Conservation (phyloP, 768 basidiomycete species). For the Solioccasus polychromus region DNA sequence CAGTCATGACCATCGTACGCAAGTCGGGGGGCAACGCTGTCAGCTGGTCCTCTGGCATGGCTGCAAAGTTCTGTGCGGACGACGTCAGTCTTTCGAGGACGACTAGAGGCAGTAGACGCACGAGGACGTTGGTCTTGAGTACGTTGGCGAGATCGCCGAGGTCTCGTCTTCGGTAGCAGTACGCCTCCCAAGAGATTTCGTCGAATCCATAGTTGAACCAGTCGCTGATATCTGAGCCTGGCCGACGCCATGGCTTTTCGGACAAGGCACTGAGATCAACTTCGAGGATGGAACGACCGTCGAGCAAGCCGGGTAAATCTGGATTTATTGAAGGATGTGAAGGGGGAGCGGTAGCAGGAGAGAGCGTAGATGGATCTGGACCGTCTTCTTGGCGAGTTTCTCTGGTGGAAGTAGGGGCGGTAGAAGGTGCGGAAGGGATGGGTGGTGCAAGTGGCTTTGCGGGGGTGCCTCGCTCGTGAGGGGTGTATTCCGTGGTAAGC, state of each 20-base stretch:
- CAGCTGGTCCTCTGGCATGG: slow-evolving; percentile 80
- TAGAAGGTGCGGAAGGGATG: slow-evolving; percentile 18
- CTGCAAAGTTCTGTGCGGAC: slow-evolving; percentile 65
- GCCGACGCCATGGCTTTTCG: slow-evolving; percentile 88
- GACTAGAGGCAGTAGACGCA: slow-evolving; percentile 37
- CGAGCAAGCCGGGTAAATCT: slow-evolving; percentile 57
- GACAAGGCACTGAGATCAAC: slow-evolving; percentile 71
- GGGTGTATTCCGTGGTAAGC: slow-evolving; percentile 81
- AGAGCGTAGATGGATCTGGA: slow-evolving; percentile 62
- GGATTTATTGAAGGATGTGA: slow-evolving; percentile 81
- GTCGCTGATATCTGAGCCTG: slow-evolving; percentile 91
- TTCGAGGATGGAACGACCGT: slow-evolving; percentile 81
- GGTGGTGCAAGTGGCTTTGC: slow-evolving; percentile 26
- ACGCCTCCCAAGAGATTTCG: slow-evolving; percentile 93
- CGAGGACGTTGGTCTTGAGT: slow-evolving; percentile 80
- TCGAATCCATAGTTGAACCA: slow-evolving; percentile 99
- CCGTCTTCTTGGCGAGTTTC: slow-evolving; percentile 42
- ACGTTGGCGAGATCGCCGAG: slow-evolving; percentile 76
- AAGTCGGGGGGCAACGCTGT: slow-evolving; percentile 76
- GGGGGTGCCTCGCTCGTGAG: slow-evolving; percentile 58
- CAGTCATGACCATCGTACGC: slow-evolving; percentile 85
- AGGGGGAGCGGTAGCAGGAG: slow-evolving; percentile 65
- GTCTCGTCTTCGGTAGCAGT: slow-evolving; percentile 80
- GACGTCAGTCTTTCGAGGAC: slow-evolving; percentile 5
- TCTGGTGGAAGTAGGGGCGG: slow-evolving; percentile 18